Evolutionary conservation across 352 stramenopile species (phyloP).

Genomic region (Phytophthora idaei): DNA sequence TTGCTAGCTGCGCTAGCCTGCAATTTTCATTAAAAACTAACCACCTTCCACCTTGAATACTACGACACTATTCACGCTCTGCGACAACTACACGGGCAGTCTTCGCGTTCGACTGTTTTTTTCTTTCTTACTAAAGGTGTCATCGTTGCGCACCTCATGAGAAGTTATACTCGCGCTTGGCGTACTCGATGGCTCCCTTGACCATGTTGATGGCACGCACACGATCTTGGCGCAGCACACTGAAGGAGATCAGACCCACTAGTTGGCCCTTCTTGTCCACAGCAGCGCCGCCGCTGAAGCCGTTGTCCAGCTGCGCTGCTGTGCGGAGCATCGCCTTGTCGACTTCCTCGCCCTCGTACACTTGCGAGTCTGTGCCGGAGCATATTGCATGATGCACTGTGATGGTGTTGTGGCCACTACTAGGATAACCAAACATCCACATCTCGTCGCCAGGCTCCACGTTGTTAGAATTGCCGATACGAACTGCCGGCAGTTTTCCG

Average conservation of each 20-base stretch:
- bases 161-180: slow-evolving; percentile 80
- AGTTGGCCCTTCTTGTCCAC: slow-evolving; percentile 88
- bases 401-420: slow-evolving; percentile 89
- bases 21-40: slow-evolving; percentile 32
- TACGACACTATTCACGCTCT: slow-evolving; percentile 39
- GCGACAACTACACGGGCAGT: slow-evolving; percentile 27
- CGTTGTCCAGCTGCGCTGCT: slow-evolving; percentile 85
- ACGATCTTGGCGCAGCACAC: slow-evolving; percentile 82
- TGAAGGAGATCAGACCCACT: slow-evolving; percentile 89
- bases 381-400: slow-evolving; percentile 91
- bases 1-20: slow-evolving; percentile 21
- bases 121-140: not conserved
- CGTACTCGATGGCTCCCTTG: slow-evolving; percentile 83
- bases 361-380: slow-evolving; percentile 86
- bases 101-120: slow-evolving; percentile 22
- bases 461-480: slow-evolving; percentile 89
- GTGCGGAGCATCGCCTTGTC: slow-evolving; percentile 89
- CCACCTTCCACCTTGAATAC: slow-evolving; percentile 28
- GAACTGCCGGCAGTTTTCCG: slow-evolving; percentile 73
- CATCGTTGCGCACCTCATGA: slow-evolving; percentile 33
- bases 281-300: slow-evolving; percentile 82
- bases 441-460: slow-evolving; percentile 88
- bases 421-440: slow-evolving; percentile 92
- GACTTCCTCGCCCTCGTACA: slow-evolving; percentile 85
- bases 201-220: slow-evolving; percentile 91